Percentiles rank a stretch among this genome's conserved stretches.
Conservation (phyloP, 2,329 filamentous ascomycete species). For the Neofusicoccum sp. region DNA sequence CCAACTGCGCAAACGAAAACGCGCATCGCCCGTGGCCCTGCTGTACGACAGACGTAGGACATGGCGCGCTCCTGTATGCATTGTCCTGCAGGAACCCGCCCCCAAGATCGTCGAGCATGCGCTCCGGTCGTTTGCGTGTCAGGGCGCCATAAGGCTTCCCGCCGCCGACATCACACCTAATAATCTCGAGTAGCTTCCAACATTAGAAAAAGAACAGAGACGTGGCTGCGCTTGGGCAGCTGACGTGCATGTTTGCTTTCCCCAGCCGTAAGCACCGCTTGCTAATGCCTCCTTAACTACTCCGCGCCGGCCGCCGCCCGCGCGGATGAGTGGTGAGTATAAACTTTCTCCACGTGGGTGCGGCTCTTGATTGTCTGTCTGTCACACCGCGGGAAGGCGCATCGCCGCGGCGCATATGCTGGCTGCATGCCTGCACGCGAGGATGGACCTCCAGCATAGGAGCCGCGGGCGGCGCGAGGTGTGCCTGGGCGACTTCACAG, state of each 20-base stretch:
- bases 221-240: neutral
- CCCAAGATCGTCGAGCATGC: constrained; percentile 11
- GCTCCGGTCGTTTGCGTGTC: constrained; percentile 9
- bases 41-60: constrained; percentile 5
- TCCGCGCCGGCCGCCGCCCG: neutral
- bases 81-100: constrained; percentile 11
- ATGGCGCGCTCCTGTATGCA: constrained; percentile 5
- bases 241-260: constrained; percentile 1
- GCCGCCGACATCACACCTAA: neutral
- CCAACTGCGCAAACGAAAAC: constrained; percentile 13
- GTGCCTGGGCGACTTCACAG: neutral
- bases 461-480: neutral
- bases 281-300: neutral
- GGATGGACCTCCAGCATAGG: neutral
- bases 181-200: constrained; percentile 8
- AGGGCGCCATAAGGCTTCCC: constrained; percentile 5
- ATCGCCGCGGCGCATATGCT: neutral
- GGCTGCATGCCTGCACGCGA: neutral
- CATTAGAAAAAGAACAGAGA: constrained; percentile 6
- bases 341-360: neutral
- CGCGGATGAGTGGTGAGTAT: neutral
- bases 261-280: neutral
- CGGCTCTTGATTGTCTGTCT: neutral
- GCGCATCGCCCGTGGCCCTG: constrained; percentile 4
- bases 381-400: neutral